phyloP scores from a whole-genome alignment of 1,284 basidiomycete genomes.

The Cutaneotrichosporon cavernicola region DNA sequence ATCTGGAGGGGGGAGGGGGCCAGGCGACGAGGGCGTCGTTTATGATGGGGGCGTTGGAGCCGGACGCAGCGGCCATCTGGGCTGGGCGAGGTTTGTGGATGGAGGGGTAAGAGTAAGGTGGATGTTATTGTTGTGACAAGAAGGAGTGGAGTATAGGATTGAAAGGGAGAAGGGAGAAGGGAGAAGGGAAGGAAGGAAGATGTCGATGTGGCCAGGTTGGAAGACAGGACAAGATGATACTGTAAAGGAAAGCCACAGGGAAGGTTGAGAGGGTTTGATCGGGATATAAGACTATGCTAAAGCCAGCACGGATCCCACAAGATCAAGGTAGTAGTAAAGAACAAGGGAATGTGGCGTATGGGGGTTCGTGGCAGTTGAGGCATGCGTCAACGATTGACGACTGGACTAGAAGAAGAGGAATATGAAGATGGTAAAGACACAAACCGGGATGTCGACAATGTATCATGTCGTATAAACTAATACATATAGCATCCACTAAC shows the following conservation, averaged over 20 bases:
- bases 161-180: background rate
- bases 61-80: slow-evolving; percentile 22
- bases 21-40: slow-evolving; percentile 46
- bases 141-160: background rate
- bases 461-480: too few relatives aligned
- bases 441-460: too few relatives aligned
- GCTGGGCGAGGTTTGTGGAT: background rate
- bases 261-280: background rate
- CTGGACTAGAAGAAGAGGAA: too few relatives aligned
- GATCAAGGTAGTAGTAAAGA: too few relatives aligned
- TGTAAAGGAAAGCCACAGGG: too few relatives aligned
- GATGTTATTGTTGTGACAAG: background rate
- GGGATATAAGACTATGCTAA: background rate
- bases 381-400: too few relatives aligned
- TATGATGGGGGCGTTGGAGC: slow-evolving; percentile 46
- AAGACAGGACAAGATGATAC: too few relatives aligned
- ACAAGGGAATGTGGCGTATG: too few relatives aligned
- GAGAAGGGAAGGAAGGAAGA: background rate
- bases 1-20: slow-evolving; percentile 35
- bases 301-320: too few relatives aligned
- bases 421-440: too few relatives aligned
- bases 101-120: background rate
- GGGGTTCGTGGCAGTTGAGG: too few relatives aligned
- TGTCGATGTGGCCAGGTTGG: background rate
- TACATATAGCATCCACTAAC: too few relatives aligned